Evolutionary conservation across 345 rosid species (phyloP).

Genomic region (Eucalyptus pauciflora): DNA sequence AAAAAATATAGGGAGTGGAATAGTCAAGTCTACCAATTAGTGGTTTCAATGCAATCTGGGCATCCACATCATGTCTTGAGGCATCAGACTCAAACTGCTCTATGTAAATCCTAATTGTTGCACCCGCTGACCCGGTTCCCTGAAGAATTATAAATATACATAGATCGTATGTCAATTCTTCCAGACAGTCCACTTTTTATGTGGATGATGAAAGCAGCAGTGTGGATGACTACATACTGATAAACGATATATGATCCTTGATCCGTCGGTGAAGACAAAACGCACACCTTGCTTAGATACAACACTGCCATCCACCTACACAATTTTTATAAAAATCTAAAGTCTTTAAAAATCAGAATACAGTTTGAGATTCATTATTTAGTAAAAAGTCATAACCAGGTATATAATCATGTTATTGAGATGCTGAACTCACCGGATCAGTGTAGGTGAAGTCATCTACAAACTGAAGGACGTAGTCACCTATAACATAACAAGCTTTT

Average conservation of each 20-base stretch:
- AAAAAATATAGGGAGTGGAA: neutral
- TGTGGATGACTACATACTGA: slow-evolving; percentile 35
- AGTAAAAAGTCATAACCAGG: neutral
- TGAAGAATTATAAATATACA: slow-evolving; percentile 1
- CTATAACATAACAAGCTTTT: slow-evolving; percentile 15
- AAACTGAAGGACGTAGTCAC: slow-evolving; percentile 57
- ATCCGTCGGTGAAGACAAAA: slow-evolving; percentile 82
- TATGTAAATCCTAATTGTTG: slow-evolving; percentile 71
- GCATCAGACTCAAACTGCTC: slow-evolving; percentile 80
- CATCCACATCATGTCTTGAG: slow-evolving; percentile 82
- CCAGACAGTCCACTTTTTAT: neutral
- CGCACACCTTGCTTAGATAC: slow-evolving; percentile 93
- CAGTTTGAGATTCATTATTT: neutral
- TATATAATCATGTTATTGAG: neutral
- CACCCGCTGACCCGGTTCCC: slow-evolving; percentile 99
- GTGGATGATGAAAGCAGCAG: neutral
- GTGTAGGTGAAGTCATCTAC: slow-evolving; percentile 90
- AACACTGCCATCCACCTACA: slow-evolving; percentile 90
- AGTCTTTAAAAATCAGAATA: neutral
- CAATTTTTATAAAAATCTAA: neutral
- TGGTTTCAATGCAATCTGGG: slow-evolving; percentile 76
- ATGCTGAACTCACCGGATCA: slow-evolving; percentile 66
- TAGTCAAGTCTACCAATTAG: slow-evolving; percentile 50
- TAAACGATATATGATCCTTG: slow-evolving; percentile 80
- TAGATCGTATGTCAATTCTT: neutral